Percentiles rank a stretch among this genome's conserved stretches.
These are phyloP conservation scores for Boletus rubropictus DNA, from an alignment of 768 basidiomycete genomes.

Conservation along the genomic window DNA sequence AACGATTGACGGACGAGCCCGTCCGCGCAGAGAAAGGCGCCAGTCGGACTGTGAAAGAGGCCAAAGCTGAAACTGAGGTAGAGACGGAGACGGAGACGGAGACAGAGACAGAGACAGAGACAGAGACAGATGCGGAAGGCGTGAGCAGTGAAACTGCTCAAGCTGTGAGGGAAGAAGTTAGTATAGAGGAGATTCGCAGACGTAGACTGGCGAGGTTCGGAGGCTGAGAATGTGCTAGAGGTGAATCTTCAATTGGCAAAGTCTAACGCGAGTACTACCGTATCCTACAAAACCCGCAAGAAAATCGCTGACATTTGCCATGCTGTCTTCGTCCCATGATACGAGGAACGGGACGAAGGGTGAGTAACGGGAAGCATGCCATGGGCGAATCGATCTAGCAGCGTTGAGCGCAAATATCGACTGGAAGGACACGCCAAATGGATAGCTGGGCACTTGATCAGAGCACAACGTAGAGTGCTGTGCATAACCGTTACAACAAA, in stretches of 20 bases:
- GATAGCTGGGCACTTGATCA: too few relatives aligned
- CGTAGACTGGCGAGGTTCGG: constrained; percentile 64
- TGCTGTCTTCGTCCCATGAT: neutral
- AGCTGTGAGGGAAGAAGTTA: constrained; percentile 34
- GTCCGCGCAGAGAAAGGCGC: neutral
- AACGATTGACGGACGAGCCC: constrained; percentile 12
- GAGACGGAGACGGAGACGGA: constrained; percentile 34
- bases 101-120: constrained; percentile 35
- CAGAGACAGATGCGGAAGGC: constrained; percentile 31
- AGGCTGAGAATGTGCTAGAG: constrained; percentile 24
- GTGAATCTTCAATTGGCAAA: neutral
- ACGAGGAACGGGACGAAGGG: too few relatives aligned
- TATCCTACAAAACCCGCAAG: neutral
- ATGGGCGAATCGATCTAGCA: neutral
- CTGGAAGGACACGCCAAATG: neutral
- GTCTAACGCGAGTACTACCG: neutral
- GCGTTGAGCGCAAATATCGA: neutral
- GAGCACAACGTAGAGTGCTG: too few relatives aligned
- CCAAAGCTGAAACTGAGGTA: constrained; percentile 30
- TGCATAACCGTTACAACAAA: too few relatives aligned
- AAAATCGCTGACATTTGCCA: neutral
- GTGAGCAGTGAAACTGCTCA: constrained; percentile 1
- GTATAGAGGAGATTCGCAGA: constrained; percentile 62
- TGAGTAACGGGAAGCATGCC: neutral
- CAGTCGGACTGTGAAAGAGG: constrained; percentile 13